Conservation (phyloP, 371 early-diverging fungal species). For the Capillidium heterosporum region DNA sequence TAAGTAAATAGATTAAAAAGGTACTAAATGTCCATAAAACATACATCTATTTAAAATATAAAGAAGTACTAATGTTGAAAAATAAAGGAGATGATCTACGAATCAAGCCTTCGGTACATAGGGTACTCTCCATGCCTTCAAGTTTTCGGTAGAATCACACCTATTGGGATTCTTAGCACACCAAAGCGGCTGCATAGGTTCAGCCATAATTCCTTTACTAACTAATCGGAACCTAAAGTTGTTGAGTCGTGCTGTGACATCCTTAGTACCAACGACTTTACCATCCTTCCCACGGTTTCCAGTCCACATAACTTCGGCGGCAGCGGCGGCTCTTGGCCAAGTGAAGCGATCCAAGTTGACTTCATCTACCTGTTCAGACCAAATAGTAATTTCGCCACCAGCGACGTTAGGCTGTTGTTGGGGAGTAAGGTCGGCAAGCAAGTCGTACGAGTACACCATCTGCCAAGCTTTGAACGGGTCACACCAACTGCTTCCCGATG, state of each 20-base stretch:
- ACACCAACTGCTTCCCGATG: conserved; percentile 64
- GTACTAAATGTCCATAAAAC: no score
- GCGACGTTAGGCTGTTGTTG: conserved; percentile 15
- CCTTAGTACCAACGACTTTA: conserved; percentile 26
- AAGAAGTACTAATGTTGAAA: background rate
- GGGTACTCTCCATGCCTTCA: no score
- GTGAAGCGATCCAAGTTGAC: conserved; percentile 32
- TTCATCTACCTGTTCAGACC: conserved; percentile 52
- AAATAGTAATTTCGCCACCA: conserved; percentile 39
- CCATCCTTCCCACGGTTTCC: conserved; percentile 34
- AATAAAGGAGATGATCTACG: conserved; percentile 36
- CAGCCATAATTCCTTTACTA: conserved; percentile 43
- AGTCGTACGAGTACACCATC: conserved; percentile 49
- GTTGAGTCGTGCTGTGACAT: conserved; percentile 23
- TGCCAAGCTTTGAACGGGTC: conserved; percentile 71
- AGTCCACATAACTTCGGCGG: conserved; percentile 55
- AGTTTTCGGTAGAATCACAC: conserved; percentile 21
- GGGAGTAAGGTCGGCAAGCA: background rate
- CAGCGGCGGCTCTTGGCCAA: conserved; percentile 58
- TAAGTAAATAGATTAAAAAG: no score
- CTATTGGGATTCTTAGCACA: conserved; percentile 40
- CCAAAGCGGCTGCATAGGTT: conserved; percentile 49
- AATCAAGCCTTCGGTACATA: no score
- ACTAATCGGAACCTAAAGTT: conserved; percentile 52
- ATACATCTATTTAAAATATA: no score